Base-by-base conservation (phyloP, 2,329 filamentous ascomycete species). In the Curvularia sp. region DNA sequence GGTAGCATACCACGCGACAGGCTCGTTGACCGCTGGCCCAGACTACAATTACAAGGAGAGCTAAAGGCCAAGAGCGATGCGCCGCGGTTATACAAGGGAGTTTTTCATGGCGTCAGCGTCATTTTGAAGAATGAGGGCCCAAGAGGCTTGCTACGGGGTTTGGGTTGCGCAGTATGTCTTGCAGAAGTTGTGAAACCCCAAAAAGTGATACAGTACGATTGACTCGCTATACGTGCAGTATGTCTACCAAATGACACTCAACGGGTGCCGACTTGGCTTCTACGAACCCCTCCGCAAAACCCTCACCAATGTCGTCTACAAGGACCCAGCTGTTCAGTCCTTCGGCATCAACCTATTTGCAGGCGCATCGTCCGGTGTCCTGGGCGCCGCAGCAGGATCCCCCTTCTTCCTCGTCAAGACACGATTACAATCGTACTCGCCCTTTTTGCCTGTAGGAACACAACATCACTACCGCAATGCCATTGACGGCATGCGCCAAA, bases 351-450 rank as follows among this genome's bases (percentile, higher is more conserved):
- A 99, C 81, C 92, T 99, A 82, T 89, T 97, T 76, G 90, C 92
- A 56, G 95, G 95, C 68, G 95, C 95, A 20, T 82, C 86, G 12
- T 97, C 93, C 3, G 95, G 95, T 53, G 87, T 99, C 62, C 85
- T 99, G 57, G 95, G 95, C 65, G 95, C 94, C 8, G 91, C 91
- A n/a, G 90, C 91, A 22, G 95, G 94, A 39, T 96, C 92, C 53
- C 95, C 95, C 2, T 98, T 99, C 80, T 99, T 99, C 85, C 87
- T 99, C 54, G 90, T 98, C 77, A 99, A 99, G 84, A 99, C 95
- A 3, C 88, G 95, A 43, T 83, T 99, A 57, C 95, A 99, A 79
- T 97, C 92, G 67, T 98, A 86, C 82, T 97, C 93, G 38, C 91
- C 93, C 4, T 95, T 93, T 78, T 84, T 95, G 12, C 95, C 95